Evolutionary conservation across 1,284 basidiomycete species (phyloP).

Genomic region (Rhodofomes roseus): DNA sequence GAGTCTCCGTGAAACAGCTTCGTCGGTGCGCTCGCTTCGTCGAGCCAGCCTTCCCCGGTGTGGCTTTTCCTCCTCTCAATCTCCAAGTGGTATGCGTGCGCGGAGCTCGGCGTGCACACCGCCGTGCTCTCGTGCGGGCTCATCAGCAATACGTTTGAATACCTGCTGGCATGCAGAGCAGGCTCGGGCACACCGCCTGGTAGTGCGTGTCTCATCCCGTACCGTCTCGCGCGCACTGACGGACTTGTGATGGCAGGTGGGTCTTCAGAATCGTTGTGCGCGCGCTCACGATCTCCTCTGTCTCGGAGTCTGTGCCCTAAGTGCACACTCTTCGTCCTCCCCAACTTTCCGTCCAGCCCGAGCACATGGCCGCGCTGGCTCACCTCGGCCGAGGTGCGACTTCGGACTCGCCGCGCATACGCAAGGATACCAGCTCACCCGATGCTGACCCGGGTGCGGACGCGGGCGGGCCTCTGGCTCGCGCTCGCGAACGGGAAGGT

Average conservation of each 20-base stretch:
- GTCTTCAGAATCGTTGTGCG: slow-evolving; percentile 78
- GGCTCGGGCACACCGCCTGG: slow-evolving; percentile 73
- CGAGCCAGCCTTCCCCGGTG: slow-evolving; percentile 71
- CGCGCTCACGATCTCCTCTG: slow-evolving; percentile 59
- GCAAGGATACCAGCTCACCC: slow-evolving; percentile 62
- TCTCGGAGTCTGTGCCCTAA: slow-evolving; percentile 53
- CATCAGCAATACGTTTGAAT: slow-evolving; percentile 83
- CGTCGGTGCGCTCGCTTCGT: slow-evolving; percentile 57
- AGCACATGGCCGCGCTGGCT: slow-evolving; percentile 52
- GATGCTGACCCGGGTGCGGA: too few relatives aligned
- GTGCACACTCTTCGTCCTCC: slow-evolving; percentile 68
- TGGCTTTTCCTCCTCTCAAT: slow-evolving; percentile 52
- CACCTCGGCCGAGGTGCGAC: slow-evolving; percentile 54
- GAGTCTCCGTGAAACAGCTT: slow-evolving; percentile 40
- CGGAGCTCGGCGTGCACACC: slow-evolving; percentile 68
- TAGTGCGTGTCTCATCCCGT: not conserved
- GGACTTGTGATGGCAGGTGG: slow-evolving; percentile 31
- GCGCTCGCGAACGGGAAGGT: too few relatives aligned
- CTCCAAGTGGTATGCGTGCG: slow-evolving; percentile 72
- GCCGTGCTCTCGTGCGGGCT: slow-evolving; percentile 72
- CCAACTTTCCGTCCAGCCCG: slow-evolving; percentile 75
- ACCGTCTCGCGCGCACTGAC: not conserved
- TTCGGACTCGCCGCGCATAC: slow-evolving; percentile 69
- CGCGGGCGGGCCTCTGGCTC: too few relatives aligned
- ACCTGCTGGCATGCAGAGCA: slow-evolving; percentile 73